These are phyloP conservation scores for Cladosporium austrohemisphaericum DNA, from an alignment of 2,329 filamentous ascomycete species.

Conservation along the genomic window DNA sequence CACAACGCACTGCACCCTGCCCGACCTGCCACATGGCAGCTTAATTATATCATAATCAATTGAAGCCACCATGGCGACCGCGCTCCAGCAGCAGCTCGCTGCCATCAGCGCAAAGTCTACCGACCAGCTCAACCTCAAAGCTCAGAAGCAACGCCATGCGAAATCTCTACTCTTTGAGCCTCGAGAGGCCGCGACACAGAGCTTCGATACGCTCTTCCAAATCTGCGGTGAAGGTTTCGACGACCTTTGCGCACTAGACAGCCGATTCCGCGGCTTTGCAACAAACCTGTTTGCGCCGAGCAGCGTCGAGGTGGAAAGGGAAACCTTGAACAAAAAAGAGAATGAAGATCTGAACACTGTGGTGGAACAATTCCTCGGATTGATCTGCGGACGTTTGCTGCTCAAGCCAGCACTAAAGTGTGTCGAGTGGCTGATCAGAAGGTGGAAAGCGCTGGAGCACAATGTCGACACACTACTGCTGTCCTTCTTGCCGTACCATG, in stretches of 20 bases:
- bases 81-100: conserved; percentile 89
- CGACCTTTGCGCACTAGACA: conserved; percentile 83
- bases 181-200: conserved; percentile 78
- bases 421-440: conserved; percentile 88
- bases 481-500: conserved; percentile 90
- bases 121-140: conserved; percentile 85
- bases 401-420: conserved; percentile 86
- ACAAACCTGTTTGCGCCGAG: conserved; percentile 86
- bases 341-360: conserved; percentile 76
- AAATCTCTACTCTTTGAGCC: conserved; percentile 94
- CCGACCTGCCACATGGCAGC: conserved; percentile 5
- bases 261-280: conserved; percentile 70
- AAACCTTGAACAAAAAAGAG: conserved; percentile 74
- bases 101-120: conserved; percentile 87
- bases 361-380: conserved; percentile 75
- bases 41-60: conserved; percentile 4
- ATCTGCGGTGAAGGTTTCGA: conserved; percentile 86
- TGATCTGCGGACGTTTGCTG: conserved; percentile 71
- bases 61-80: conserved; percentile 63
- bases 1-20: background rate
- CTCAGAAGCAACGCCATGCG: conserved; percentile 85
- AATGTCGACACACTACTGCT: conserved; percentile 75
- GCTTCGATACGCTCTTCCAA: conserved; percentile 81
- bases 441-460: conserved; percentile 91
- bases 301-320: conserved; percentile 83